Conservation (phyloP, 2,329 filamentous ascomycete genomes). For the Aspergillus eucalypticola region DNA sequence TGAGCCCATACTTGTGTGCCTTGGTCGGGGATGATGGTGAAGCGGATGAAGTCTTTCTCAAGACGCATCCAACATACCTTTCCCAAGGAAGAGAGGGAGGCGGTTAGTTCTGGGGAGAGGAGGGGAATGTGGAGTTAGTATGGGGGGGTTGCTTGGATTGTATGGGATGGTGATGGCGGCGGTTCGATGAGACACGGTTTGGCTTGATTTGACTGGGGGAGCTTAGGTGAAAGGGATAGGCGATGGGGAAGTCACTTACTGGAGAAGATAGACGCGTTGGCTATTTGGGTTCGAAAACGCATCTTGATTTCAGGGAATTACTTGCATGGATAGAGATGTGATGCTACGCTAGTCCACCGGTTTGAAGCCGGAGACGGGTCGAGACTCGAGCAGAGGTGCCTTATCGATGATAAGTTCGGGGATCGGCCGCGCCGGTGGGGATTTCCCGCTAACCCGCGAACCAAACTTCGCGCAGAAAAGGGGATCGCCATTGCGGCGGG, state of each 20-base stretch:
- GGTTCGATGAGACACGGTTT: not conserved
- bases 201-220: not conserved
- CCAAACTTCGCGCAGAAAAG: not conserved
- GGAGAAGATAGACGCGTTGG: constrained; percentile 48
- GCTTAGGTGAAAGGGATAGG: not conserved
- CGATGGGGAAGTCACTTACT: constrained; percentile 42
- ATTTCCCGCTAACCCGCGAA: not conserved
- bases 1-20: constrained; percentile 97
- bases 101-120: constrained; percentile 56
- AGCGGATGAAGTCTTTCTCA: constrained; percentile 81
- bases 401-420: not conserved
- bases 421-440: not conserved
- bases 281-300: constrained; percentile 37
- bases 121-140: constrained; percentile 9
- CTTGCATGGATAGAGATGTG: too few relatives aligned
- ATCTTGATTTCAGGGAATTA: constrained; percentile 22
- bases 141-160: constrained; percentile 5
- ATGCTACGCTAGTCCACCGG: too few relatives aligned
- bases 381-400: not conserved
- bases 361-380: not conserved
- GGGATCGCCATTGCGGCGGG: too few relatives aligned
- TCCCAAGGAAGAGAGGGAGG: constrained; percentile 65
- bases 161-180: constrained; percentile 17
- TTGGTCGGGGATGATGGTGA: constrained; percentile 92
- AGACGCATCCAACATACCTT: constrained; percentile 90